Base-by-base conservation (phyloP, 371 early-diverging fungal species). In the Haplosporangium sp. region DNA sequence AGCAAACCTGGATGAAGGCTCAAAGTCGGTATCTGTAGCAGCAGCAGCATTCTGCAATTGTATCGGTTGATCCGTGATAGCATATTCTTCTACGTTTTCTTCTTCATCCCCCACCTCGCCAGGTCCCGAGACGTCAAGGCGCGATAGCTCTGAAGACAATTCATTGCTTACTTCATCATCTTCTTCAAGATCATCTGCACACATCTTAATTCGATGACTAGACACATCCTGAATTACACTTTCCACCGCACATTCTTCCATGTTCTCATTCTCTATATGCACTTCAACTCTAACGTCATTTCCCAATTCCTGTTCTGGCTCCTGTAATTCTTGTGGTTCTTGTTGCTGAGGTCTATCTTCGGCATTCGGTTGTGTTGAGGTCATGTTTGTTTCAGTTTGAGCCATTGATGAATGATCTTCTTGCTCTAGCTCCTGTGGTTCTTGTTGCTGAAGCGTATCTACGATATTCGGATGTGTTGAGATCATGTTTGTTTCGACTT, bases 101-200 rank as follows among this genome's bases (percentile, higher is more conserved):
- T 52, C 44, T 4, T 60, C 39, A 2, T 15, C 27, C 6, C 45
- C 48, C 34, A 45, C 61, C 10, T 67, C 57, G 5, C 53, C 71
- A 4, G 40, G 34, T 40, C 68, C 68, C 8, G 77, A 45, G 34
- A 77, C 69, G 10, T 56, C 77, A 10, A 77, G 37, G 1, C 66
- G 68, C 9, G 58, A 66, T 19, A 77, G n/a, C 39, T 69, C 77
- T 8, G 77, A 77, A n/a, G 77, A 77, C n/a, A 77, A 42, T 19
- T 64, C 59, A 1, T 74, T 53, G 9, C 17, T 38, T 6, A 68
- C 53, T 8, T 74, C 69, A 20, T 47, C 68, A 4, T n/a, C 34
- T 6, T 67, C 55, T 7, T 47, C 64, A 35, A 17, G 45, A 6
- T 20, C 38, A n/a, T 37, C 38, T 7, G 35, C 20, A 1, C 13